Conservation (phyloP, 129 eudicot genomes). For the Tanacetum coccineum region DNA sequence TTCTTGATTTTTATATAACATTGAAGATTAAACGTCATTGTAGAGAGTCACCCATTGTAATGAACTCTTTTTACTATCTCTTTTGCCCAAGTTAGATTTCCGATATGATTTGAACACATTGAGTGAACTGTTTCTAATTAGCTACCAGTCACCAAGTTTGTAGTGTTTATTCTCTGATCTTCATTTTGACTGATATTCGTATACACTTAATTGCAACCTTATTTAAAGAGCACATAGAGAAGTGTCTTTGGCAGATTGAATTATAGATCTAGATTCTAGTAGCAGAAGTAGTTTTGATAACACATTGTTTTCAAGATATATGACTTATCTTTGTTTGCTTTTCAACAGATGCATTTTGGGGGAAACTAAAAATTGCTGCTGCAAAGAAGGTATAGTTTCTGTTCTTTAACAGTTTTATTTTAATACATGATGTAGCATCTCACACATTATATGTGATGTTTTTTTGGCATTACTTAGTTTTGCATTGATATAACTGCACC, state of each 20-base stretch:
- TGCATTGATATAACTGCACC: background rate
- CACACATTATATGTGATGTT: constrained; percentile 2
- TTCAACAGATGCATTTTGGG: constrained; percentile 63
- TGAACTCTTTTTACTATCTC: constrained; percentile 13
- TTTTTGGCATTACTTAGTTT: constrained; percentile 3
- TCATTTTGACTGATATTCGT: background rate
- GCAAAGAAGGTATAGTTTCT: constrained; percentile 49
- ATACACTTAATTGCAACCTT: constrained; percentile 1
- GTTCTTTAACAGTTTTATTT: too few species aligned
- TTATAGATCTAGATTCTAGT: background rate
- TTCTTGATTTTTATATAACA: constrained; percentile 1
- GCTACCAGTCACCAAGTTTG: constrained; percentile 9
- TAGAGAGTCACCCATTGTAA: background rate
- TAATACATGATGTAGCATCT: too few species aligned
- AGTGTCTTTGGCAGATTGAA: background rate
- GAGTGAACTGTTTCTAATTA: constrained; percentile 9
- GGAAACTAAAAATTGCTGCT: constrained; percentile 57
- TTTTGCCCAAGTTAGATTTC: background rate
- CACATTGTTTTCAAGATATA: background rate
- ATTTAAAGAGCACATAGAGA: constrained; percentile 8
- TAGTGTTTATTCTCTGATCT: background rate
- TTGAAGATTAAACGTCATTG: background rate
- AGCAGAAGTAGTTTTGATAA: constrained; percentile 1
- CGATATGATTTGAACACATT: background rate
- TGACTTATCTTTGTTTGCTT: constrained; percentile 11